Conservation (phyloP, 257 asterid species). For the Anisodus acutangulus region DNA sequence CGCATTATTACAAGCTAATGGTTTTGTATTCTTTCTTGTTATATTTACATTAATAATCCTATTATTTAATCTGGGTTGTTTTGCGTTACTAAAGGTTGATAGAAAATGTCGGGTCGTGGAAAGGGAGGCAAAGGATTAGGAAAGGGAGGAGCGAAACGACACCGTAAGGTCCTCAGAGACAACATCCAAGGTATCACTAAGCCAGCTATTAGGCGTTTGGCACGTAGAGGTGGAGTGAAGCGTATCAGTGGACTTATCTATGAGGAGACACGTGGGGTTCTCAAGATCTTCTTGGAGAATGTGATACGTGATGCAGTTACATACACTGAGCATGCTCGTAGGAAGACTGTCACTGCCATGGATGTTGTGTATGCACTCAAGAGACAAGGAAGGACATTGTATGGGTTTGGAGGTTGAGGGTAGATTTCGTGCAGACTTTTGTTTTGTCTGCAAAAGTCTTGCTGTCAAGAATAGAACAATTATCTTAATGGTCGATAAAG, state of each 20-base stretch:
- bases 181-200: slow-evolving; percentile 47
- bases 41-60: background rate
- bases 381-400: slow-evolving; percentile 45
- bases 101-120: slow-evolving; percentile 45
- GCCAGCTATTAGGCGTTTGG: slow-evolving; percentile 44
- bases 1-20: background rate
- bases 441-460: slow-evolving; percentile 34
- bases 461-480: slow-evolving; percentile 41
- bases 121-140: slow-evolving; percentile 49
- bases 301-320: slow-evolving; percentile 48
- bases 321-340: slow-evolving; percentile 45
- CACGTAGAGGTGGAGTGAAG: slow-evolving; percentile 51
- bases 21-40: background rate
- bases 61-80: background rate
- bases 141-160: slow-evolving; percentile 48
- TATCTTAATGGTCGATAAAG: too few relatives aligned
- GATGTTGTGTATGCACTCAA: slow-evolving; percentile 45
- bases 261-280: slow-evolving; percentile 46
- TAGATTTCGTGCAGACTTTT: background rate
- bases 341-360: slow-evolving; percentile 50
- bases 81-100: background rate
- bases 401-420: slow-evolving; percentile 42
- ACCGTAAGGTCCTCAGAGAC: slow-evolving; percentile 44
- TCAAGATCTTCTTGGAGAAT: slow-evolving; percentile 44
- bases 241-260: slow-evolving; percentile 44